phyloP scores from a whole-genome alignment of 1,284 basidiomycete genomes.

The Microbotryum saponariae region DNA sequence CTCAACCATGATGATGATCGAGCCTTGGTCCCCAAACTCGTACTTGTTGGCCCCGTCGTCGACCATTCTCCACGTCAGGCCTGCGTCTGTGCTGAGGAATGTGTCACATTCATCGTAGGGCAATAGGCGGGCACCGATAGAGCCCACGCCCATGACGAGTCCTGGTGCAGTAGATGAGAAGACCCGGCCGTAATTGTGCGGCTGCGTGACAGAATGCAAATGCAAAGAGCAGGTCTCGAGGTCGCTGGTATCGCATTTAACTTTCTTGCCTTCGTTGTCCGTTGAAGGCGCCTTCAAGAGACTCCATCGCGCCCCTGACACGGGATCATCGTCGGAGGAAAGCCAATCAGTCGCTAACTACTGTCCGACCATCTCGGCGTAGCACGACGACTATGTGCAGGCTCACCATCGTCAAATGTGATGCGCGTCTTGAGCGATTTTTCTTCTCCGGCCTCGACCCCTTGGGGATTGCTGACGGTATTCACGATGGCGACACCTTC shows the following conservation, averaged over 20 bases:
- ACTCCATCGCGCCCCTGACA: slow-evolving; percentile 63
- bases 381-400: not conserved
- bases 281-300: slow-evolving; percentile 57
- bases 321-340: not conserved
- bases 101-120: slow-evolving; percentile 88
- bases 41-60: slow-evolving; percentile 77
- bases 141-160: slow-evolving; percentile 89
- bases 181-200: slow-evolving; percentile 85
- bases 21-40: slow-evolving; percentile 86
- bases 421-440: slow-evolving; percentile 70
- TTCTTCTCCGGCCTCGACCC: slow-evolving; percentile 60
- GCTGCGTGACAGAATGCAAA: slow-evolving; percentile 79
- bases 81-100: slow-evolving; percentile 83
- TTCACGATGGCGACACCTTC: slow-evolving; percentile 91
- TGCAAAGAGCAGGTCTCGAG: slow-evolving; percentile 66
- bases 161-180: slow-evolving; percentile 94
- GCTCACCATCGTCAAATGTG: slow-evolving; percentile 81
- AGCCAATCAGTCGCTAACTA: not conserved
- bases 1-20: slow-evolving; percentile 72
- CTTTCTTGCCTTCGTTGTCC: slow-evolving; percentile 55
- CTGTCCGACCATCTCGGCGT: too few species aligned
- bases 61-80: slow-evolving; percentile 76
- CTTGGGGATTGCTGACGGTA: slow-evolving; percentile 69
- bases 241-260: slow-evolving; percentile 57
- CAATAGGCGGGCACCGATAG: slow-evolving; percentile 61